phyloP scores from a whole-genome alignment of 352 stramenopile species.

The Phytopythium kandeliae region DNA sequence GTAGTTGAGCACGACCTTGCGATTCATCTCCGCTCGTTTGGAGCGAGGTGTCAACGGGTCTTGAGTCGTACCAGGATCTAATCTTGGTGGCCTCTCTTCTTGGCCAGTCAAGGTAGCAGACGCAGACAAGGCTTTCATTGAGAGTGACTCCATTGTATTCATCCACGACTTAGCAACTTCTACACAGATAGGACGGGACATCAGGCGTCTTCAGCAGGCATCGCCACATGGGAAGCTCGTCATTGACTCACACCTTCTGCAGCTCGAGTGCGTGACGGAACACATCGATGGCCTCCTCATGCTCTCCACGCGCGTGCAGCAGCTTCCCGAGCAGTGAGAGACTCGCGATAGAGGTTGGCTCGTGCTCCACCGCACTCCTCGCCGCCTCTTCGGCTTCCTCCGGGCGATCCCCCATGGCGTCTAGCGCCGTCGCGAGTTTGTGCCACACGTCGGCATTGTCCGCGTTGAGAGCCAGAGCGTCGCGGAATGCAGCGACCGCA shows the following conservation, averaged over 20 bases:
- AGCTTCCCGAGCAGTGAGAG: conserved; percentile 59
- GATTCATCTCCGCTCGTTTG: too few relatives aligned
- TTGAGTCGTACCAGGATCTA: too few relatives aligned
- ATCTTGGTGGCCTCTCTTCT: too few relatives aligned
- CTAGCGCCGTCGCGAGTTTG: conserved; percentile 57
- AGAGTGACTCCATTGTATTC: too few relatives aligned
- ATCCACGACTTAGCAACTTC: too few relatives aligned
- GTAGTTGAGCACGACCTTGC: too few relatives aligned
- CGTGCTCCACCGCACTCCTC: conserved; percentile 34
- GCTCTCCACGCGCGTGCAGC: conserved; percentile 52
- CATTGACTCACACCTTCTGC: conserved; percentile 24
- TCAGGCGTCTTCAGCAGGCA: too few relatives aligned
- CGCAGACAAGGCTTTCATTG: too few relatives aligned
- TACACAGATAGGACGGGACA: not conserved
- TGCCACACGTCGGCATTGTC: conserved; percentile 40
- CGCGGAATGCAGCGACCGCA: conserved; percentile 34
- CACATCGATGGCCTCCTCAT: conserved; percentile 64
- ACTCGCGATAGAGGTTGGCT: conserved; percentile 39
- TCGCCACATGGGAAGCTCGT: too few relatives aligned
- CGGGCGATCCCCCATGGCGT: conserved; percentile 29
- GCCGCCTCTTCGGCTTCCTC: conserved; percentile 43
- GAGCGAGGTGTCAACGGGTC: too few relatives aligned
- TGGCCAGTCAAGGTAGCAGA: too few relatives aligned
- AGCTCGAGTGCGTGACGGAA: conserved; percentile 54
- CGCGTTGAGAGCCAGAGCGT: conserved; percentile 29